Conservation (phyloP, 768 basidiomycete genomes). For the Lentinula detonsa region DNA sequence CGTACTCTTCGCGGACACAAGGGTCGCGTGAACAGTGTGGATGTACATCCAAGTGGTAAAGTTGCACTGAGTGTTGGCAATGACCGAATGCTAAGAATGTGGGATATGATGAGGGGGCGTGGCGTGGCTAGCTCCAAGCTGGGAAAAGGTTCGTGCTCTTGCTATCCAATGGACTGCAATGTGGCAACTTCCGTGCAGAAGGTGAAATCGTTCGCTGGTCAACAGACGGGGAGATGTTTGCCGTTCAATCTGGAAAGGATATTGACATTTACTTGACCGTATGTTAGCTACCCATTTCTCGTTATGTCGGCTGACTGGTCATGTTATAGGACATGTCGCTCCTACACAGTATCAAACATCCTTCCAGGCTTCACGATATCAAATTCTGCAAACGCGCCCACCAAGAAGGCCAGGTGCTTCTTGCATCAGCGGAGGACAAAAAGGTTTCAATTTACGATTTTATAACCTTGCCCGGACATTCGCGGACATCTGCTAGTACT, state of each 20-base stretch:
- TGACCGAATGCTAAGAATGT: conserved; percentile 90
- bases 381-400: conserved; percentile 57
- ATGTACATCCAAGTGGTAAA: conserved; percentile 90
- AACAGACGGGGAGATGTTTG: conserved; percentile 67
- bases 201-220: conserved; percentile 93
- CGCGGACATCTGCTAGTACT: conserved; percentile 16
- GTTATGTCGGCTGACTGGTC: background rate
- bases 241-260: conserved; percentile 67
- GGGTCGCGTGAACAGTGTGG: conserved; percentile 83
- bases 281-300: conserved; percentile 2
- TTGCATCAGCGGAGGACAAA: conserved; percentile 88
- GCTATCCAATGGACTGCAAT: background rate
- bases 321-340: conserved; percentile 66
- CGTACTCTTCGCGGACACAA: conserved; percentile 90
- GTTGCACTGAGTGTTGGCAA: conserved; percentile 88
- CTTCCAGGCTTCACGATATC: conserved; percentile 81
- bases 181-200: conserved; percentile 33
- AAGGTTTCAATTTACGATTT: conserved; percentile 71
- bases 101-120: conserved; percentile 96
- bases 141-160: conserved; percentile 60
- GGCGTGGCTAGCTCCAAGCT: conserved; percentile 86
- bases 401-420: conserved; percentile 54
- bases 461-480: conserved; percentile 41
- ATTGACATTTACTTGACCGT: conserved; percentile 86
- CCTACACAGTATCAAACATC: conserved; percentile 66